phyloP scores from a whole-genome alignment of 2,329 filamentous ascomycete genomes.

The Gremmenia infestans region DNA sequence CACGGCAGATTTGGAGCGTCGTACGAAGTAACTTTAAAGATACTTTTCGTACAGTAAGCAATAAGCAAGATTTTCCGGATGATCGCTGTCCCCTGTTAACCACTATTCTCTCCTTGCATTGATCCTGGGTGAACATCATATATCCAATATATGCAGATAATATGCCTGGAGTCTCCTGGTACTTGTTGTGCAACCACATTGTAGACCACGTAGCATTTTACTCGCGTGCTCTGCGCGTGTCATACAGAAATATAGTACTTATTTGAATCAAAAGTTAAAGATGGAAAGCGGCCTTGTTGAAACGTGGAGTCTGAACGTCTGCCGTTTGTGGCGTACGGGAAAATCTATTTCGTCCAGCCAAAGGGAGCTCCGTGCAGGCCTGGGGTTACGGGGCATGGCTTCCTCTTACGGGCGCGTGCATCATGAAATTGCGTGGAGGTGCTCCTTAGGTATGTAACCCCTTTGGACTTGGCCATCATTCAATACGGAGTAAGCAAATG shows the following conservation, averaged over 20 bases:
- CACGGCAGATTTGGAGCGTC: conserved; percentile 1
- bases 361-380: conserved; percentile 6
- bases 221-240: conserved; percentile 6
- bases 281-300: background rate
- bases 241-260: background rate
- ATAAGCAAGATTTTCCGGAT: conserved; percentile 17
- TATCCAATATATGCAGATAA: conserved; percentile 28
- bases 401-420: conserved; percentile 9
- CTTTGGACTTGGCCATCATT: no score
- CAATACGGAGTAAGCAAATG: background rate
- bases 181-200: conserved; percentile 16
- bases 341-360: background rate
- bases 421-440: background rate
- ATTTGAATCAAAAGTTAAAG: background rate
- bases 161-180: conserved; percentile 6
- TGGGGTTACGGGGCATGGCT: conserved; percentile 6
- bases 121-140: conserved; percentile 22
- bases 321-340: conserved; percentile 1
- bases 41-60: background rate
- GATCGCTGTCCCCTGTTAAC: conserved; percentile 19
- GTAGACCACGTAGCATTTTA: background rate
- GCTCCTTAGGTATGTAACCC: background rate
- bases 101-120: conserved; percentile 12
- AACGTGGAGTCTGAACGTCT: background rate
- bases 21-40: background rate